Evolutionary conservation across 257 asterid genomes (phyloP), one percentile per base, ranked within the genome.

Genomic region (Solanum stenotomum): DNA sequence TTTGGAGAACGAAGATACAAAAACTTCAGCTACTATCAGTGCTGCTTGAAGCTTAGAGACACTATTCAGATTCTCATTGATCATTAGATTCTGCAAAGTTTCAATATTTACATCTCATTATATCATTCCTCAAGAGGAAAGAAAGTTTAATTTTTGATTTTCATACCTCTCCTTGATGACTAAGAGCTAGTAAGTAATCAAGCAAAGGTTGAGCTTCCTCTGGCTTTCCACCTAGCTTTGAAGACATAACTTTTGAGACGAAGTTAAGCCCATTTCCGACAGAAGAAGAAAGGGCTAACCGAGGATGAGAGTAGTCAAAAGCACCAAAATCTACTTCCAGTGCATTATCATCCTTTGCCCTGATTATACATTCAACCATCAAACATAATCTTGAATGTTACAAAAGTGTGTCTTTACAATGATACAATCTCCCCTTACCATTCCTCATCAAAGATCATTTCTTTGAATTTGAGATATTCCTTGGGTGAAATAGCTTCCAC

Each of bases 281-380:
- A 2, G 98, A 93, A 87, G 96, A 92, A 14, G 94, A 75, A 59
- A 94, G 94, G 42, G 96, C 87, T 83, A 91, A 87, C 8, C 87
- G 90, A 40, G 93, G 95, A 67, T 91, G 83, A 23, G 90, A 87
- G 22, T 83, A 86, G 75, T 94, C 95, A 85, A 95, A 93, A 67
- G 93, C 95, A 84, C 96, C 97, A 89, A 95, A 95, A 87, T 95
- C 98, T 27, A 95, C 88, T 93, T 96, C 98, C 88, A 96, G 56
- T 52, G 95, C 92, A 91, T 95, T 94, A 68, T 93, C 98, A 91
- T 93, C 97, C 85, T 91, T 91, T 52, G 96, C 94, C 98, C 98
- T 96, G 95, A 40, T 22, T 63, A 23, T 44, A 42, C 44, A 68
- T 10, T 35, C 42, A 81, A 86, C 83, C 87, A 84, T 42, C 65